These are phyloP conservation scores for Ophiocordyceps sinensis DNA, from an alignment of 2,329 filamentous ascomycete species.

Conservation along the genomic window DNA sequence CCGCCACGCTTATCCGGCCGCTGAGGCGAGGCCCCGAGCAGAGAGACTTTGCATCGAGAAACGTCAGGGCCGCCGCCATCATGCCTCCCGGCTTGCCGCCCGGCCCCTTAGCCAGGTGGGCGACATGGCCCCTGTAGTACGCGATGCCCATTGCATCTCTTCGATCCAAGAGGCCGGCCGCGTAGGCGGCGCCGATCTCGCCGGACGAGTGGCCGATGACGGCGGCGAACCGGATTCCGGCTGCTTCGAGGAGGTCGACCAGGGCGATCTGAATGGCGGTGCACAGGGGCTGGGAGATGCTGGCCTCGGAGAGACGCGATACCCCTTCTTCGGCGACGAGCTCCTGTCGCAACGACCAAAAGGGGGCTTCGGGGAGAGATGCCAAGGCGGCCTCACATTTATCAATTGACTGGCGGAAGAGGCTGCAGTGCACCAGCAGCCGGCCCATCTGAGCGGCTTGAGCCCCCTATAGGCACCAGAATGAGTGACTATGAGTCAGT, in stretches of 20 bases:
- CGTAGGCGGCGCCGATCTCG: slow-evolving; percentile 27
- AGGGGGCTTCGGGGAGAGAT: neutral
- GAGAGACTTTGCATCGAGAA: neutral
- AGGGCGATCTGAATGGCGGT: slow-evolving; percentile 25
- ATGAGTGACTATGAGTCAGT: neutral
- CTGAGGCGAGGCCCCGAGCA: slow-evolving; percentile 3
- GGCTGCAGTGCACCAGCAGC: neutral
- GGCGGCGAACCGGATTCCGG: slow-evolving; percentile 14
- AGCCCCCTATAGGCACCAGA: neutral
- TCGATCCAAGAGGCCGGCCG: slow-evolving; percentile 9
- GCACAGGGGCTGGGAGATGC: slow-evolving; percentile 16
- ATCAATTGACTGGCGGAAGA: neutral
- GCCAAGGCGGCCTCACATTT: neutral
- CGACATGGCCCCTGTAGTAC: slow-evolving; percentile 2
- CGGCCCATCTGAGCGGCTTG: neutral
- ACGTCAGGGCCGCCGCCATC: slow-evolving; percentile 10
- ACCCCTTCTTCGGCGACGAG: neutral
- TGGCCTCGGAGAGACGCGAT: slow-evolving; percentile 1
- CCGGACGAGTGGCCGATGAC: slow-evolving; percentile 26
- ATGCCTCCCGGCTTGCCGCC: slow-evolving; percentile 1
- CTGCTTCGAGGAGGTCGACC: slow-evolving; percentile 18
- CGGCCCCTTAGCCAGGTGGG: neutral
- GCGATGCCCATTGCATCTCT: slow-evolving; percentile 3
- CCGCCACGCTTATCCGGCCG: slow-evolving; percentile 18
- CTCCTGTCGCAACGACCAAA: slow-evolving; percentile 1